Conservation (phyloP, 805 yeast species). For the Candida krabiensis region DNA sequence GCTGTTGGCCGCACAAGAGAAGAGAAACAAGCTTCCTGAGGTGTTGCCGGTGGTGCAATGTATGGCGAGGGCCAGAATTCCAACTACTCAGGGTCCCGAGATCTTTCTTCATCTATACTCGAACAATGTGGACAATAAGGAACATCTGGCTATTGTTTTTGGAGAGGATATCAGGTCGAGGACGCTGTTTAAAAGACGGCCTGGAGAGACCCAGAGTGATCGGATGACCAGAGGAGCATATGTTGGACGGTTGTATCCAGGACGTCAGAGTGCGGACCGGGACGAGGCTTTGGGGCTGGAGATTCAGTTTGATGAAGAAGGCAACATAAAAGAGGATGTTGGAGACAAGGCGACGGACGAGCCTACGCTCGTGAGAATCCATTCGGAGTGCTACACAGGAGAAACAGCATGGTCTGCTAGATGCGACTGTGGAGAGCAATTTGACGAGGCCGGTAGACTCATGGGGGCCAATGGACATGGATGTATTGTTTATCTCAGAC, state of each 20-base stretch:
- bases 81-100: slow-evolving; percentile 94
- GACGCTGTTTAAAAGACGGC: slow-evolving; percentile 60
- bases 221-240: slow-evolving; percentile 99
- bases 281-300: slow-evolving; percentile 46
- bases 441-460: slow-evolving; percentile 93
- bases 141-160: slow-evolving; percentile 95
- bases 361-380: slow-evolving; percentile 79
- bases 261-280: slow-evolving; percentile 67
- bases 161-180: slow-evolving; percentile 87
- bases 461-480: slow-evolving; percentile 91
- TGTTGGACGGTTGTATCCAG: slow-evolving; percentile 86
- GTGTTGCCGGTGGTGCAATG: slow-evolving; percentile 77
- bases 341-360: slow-evolving; percentile 27
- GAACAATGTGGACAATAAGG: slow-evolving; percentile 85
- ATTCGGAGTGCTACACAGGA: slow-evolving; percentile 97
- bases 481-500: slow-evolving; percentile 91
- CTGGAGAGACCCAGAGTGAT: slow-evolving; percentile 81
- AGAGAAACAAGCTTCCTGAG: slow-evolving; percentile 47
- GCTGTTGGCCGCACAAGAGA: slow-evolving; percentile 20
- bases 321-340: slow-evolving; percentile 35
- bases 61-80: slow-evolving; percentile 92
- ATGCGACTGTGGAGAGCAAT: slow-evolving; percentile 99
- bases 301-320: slow-evolving; percentile 41
- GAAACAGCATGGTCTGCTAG: slow-evolving; percentile 99
- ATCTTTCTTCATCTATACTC: slow-evolving; percentile 87